Conservation (phyloP, 805 yeast genomes). For the Grigorovia jiainica region DNA sequence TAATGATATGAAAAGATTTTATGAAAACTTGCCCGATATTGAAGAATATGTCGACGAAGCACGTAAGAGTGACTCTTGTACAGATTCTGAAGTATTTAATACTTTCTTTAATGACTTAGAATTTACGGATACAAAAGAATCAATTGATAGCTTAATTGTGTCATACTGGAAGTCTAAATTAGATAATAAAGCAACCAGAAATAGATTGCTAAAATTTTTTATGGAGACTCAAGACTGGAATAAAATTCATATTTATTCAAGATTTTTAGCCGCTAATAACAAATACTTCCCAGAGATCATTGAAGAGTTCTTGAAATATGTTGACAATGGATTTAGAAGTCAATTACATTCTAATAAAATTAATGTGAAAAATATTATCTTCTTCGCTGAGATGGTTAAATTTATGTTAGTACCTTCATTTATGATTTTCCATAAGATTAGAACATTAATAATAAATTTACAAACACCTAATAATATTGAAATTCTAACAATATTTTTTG, state of each 20-base stretch:
- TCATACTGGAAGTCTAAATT: slow-evolving; percentile 42
- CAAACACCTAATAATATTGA: slow-evolving; percentile 55
- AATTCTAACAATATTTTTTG: slow-evolving; percentile 59
- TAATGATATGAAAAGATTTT: slow-evolving; percentile 55
- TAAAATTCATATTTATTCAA: slow-evolving; percentile 42
- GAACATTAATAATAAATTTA: slow-evolving; percentile 45
- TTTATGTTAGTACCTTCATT: slow-evolving; percentile 66
- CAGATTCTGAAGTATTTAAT: slow-evolving; percentile 33
- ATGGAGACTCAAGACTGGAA: slow-evolving; percentile 38
- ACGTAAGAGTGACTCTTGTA: slow-evolving; percentile 8
- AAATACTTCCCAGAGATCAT: slow-evolving; percentile 40
- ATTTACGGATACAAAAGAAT: slow-evolving; percentile 35
- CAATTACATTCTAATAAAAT: slow-evolving; percentile 46
- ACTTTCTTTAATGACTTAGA: slow-evolving; percentile 37
- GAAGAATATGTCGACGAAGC: slow-evolving; percentile 26
- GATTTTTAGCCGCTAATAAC: slow-evolving; percentile 59
- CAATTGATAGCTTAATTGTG: slow-evolving; percentile 39
- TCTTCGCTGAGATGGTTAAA: slow-evolving; percentile 67
- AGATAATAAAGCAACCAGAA: slow-evolving; percentile 64
- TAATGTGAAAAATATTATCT: slow-evolving; percentile 48
- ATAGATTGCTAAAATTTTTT: slow-evolving; percentile 49
- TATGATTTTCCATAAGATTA: slow-evolving; percentile 62
- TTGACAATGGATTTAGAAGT: slow-evolving; percentile 53
- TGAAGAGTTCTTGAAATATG: slow-evolving; percentile 40
- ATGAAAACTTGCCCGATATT: slow-evolving; percentile 43